Base-by-base conservation (phyloP, 495 filamentous ascomycete species). In the Aspergillus hancockii region DNA sequence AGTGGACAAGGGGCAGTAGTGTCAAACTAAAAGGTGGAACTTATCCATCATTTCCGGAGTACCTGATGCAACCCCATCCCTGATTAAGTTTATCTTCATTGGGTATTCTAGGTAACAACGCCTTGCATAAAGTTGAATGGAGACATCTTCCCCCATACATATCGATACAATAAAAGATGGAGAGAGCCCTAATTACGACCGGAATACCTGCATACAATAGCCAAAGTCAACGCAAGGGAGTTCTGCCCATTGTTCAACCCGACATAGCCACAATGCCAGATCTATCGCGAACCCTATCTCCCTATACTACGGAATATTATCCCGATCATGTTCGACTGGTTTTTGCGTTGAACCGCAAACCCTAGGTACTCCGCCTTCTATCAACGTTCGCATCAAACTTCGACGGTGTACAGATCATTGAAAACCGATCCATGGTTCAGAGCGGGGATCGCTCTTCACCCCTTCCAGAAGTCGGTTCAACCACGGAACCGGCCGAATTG, bases 361-460 rank as follows among this genome's bases (percentile, higher is more conserved):
- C 8, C 41, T 8, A 45, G 9, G 16, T 8, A 19, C 41, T 45
- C 41, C n/a, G 14, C 1, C 1, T 23, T 23, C 43, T 22, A 19
- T 23, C 18, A 23, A 10, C 3, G 43, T 21, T 3, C 19, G 12
- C 18, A 10, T n/a, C 7, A 47, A 47, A 23, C 19, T 47, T 47
- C 19, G 43, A 47, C 43, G 43, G 43, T 8, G 19, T 47, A 47
- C 43, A 47, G 18, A 32, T 34, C 54, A 38, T 45, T 31, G 54
- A 45, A 31, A 25, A 31, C 23, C 49, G 63, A 62, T 51, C 64
- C 61, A 57, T 61, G 61, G 64, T 63, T 67, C 49, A 43, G 52
- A 21, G 16, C 63, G 60, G 60, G 54, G 54, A 59, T 47, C 51
- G 8, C 45, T 58, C 40, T 41, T 32, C 41, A 36, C 14, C 40